A percentile compares a stretch with the other conserved stretches of the same genome.
phyloP scores from a whole-genome alignment of 2,329 filamentous ascomycete species.

The Metarhizium anisopliae region DNA sequence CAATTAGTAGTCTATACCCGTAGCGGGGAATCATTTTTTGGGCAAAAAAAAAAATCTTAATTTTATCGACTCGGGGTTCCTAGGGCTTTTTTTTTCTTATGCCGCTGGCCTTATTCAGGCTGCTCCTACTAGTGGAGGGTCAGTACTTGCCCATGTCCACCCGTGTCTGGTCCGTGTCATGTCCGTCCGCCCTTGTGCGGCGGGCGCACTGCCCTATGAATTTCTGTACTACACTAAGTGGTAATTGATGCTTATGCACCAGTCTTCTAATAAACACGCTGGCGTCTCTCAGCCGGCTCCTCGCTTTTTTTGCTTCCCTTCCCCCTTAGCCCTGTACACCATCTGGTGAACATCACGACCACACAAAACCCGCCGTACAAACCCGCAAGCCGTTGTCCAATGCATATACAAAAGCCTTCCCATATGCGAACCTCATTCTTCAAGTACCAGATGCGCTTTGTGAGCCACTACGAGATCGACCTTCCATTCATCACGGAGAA shows the following conservation, averaged over 20 bases:
- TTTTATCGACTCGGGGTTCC: too few relatives aligned
- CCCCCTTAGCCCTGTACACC: conserved; percentile 8
- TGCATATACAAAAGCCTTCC: conserved; percentile 44
- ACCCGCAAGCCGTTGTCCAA: conserved; percentile 28
- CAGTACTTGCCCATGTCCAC: neutral
- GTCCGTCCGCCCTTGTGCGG: neutral
- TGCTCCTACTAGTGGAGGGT: neutral
- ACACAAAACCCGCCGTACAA: conserved; percentile 6
- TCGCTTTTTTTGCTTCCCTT: neutral
- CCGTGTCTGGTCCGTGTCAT: neutral
- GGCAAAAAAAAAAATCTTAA: too few relatives aligned
- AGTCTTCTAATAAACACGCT: neutral
- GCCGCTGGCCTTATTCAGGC: too few relatives aligned
- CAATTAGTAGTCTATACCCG: too few relatives aligned
- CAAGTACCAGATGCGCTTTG: conserved; percentile 49
- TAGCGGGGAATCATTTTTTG: too few relatives aligned
- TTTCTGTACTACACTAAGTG: too few relatives aligned
- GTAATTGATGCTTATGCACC: neutral
- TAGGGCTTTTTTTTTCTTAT: too few relatives aligned
- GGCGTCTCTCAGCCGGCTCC: neutral
- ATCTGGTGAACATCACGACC: conserved; percentile 6
- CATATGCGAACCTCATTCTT: conserved; percentile 39
- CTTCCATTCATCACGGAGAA: conserved; percentile 40
- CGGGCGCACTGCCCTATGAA: neutral
- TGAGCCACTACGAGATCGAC: conserved; percentile 38